These are phyloP conservation scores for Nothophytophthora sp. DNA, from an alignment of 352 stramenopile genomes.

Conservation along the genomic window DNA sequence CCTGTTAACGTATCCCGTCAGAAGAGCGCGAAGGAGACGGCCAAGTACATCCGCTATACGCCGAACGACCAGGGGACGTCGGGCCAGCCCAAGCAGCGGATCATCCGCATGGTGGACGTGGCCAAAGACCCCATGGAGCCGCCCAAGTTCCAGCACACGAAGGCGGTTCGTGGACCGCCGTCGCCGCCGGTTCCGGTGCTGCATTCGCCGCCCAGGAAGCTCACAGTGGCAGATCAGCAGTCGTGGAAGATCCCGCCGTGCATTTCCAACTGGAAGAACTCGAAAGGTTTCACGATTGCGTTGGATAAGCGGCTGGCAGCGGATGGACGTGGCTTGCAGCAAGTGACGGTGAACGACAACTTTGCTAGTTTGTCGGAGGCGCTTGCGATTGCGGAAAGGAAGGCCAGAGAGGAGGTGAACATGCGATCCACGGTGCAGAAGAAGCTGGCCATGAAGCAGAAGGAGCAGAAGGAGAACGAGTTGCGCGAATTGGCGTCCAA, in stretches of 20 bases:
- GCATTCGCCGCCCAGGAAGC: slow-evolving; percentile 92
- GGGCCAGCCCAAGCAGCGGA: slow-evolving; percentile 84
- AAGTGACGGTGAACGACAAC: slow-evolving; percentile 98
- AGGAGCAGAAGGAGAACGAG: slow-evolving; percentile 96
- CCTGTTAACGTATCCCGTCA: slow-evolving; percentile 81
- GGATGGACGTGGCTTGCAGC: slow-evolving; percentile 96
- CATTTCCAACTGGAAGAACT: slow-evolving; percentile 99
- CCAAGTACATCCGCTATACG: slow-evolving; percentile 86
- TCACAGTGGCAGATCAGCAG: slow-evolving; percentile 94
- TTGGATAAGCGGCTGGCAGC: slow-evolving; percentile 99
- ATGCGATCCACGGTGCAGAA: slow-evolving; percentile 91
- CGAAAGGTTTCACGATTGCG: slow-evolving; percentile 98
- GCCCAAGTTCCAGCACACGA: slow-evolving; percentile 99
- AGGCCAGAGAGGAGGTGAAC: slow-evolving; percentile 97
- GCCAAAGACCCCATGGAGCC: slow-evolving; percentile 99
- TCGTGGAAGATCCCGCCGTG: slow-evolving; percentile 99
- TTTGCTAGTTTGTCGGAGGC: slow-evolving; percentile 98
- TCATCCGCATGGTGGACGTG: slow-evolving; percentile 99
- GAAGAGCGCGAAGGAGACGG: slow-evolving; percentile 88
- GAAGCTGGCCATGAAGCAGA: slow-evolving; percentile 91
- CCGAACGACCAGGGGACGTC: slow-evolving; percentile 77
- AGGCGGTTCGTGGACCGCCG: slow-evolving; percentile 92
- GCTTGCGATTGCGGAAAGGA: slow-evolving; percentile 97
- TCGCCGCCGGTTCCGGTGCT: slow-evolving; percentile 92
- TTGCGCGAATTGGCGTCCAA: slow-evolving; percentile 94